Evolutionary conservation across 805 yeast species (phyloP), one percentile per base, ranked within the genome.

Genomic region (Isabelozyma gotoi): DNA sequence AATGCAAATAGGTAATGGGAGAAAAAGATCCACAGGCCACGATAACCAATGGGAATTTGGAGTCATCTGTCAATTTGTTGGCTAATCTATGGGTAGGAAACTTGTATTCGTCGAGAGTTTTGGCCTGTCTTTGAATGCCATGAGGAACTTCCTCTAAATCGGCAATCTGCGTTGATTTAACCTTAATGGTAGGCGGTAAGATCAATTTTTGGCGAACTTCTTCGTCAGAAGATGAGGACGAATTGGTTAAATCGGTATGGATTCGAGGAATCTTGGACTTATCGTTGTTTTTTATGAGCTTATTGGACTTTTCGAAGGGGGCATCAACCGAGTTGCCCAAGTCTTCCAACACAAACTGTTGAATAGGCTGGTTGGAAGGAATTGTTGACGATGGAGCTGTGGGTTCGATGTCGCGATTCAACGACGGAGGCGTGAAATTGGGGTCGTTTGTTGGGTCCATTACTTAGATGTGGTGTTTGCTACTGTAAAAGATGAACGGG

Each of bases 21-120:
- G 96, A 87, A 59, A 92, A 94, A 2, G 97, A 89, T 7, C 99
- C 99, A 67, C 99, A 94, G 1, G 98, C 97, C 19, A 94, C 98
- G 41, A 94, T 79, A 10, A 94, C 97, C 51, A 94, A 73, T 1
- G 99, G 99, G 52, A 82, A 76, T 66, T 92, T 92, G 48, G 84
- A 72, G 43, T 85, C 81, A 56, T 89, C 94, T 44, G 78, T 67
- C 56, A 91, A 65, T 42, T 76, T 76, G 18, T 82, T 80, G 21
- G 88, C 84, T 41, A 92, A 72, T 46, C 98, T 72, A 67, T 94
- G 98, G 1, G 85, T 79, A 2, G 99, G 99, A 64, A 94, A 94
- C 44, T 72, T 63, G 66, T 94, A 94, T 38, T 80, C 77, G 11
- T 76, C 78, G 19, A 91, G 65, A 10, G 66, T 68, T 48, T 80